These are phyloP conservation scores for Nitzschia inconspicua DNA, from an alignment of 108 stramenopile genomes.

Conservation along the genomic window DNA sequence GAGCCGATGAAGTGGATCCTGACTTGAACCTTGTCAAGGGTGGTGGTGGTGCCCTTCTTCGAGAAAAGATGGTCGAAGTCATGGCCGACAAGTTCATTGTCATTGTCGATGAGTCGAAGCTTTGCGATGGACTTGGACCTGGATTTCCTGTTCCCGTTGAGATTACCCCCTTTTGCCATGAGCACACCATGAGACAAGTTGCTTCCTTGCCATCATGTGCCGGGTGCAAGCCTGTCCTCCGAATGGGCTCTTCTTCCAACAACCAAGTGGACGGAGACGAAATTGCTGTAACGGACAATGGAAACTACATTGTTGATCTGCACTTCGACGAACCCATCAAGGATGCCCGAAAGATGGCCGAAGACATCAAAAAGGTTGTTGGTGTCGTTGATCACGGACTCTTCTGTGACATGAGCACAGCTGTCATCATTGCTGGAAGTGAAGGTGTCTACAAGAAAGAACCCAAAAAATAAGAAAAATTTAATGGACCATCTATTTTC, in stretches of 20 bases:
- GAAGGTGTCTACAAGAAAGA: constrained; percentile 94
- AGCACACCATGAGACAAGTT: constrained; percentile 91
- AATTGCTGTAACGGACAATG: constrained; percentile 96
- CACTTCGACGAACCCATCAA: constrained; percentile 92
- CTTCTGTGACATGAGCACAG: constrained; percentile 96
- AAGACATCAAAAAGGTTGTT: constrained; percentile 88
- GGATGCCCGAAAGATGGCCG: constrained; percentile 82
- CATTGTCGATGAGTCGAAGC: constrained; percentile 96
- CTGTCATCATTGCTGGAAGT: constrained; percentile 93
- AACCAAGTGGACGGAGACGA: constrained; percentile 91
- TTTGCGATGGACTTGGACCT: constrained; percentile 92
- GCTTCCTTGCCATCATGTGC: constrained; percentile 78
- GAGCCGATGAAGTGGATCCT: constrained; percentile 97
- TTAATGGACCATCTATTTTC: no score
- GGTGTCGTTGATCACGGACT: constrained; percentile 99
- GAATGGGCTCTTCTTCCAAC: constrained; percentile 77
- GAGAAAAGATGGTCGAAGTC: constrained; percentile 97
- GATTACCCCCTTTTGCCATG: constrained; percentile 95
- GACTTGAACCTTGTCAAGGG: constrained; percentile 97
- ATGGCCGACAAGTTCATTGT: constrained; percentile 84
- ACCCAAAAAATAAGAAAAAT: no score
- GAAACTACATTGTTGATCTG: constrained; percentile 98
- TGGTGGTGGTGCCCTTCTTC: constrained; percentile 92
- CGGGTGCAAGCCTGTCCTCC: constrained; percentile 90
- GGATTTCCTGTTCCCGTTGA: constrained; percentile 95